Evolutionary conservation across 225 moss, liverwort and hornwort genomes (phyloP).

Genomic region (Sphagnum tenellum): DNA sequence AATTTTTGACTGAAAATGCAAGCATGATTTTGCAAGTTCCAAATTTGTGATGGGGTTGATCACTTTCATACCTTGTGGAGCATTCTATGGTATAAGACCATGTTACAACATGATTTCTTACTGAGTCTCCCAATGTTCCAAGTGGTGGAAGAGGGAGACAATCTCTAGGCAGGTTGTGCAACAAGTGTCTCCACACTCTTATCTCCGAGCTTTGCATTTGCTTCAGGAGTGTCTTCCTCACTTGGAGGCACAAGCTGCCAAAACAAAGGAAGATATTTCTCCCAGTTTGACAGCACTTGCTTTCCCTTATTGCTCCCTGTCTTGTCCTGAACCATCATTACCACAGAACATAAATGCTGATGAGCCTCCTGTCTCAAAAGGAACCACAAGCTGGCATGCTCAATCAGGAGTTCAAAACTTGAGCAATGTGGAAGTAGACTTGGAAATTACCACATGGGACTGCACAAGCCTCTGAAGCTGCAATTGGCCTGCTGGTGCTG

Average conservation of each 20-base stretch:
- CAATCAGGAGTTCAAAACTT: background rate
- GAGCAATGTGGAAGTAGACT: background rate
- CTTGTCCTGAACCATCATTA: conserved; percentile 50
- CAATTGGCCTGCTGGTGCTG: conserved; percentile 70
- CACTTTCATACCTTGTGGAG: too few relatives aligned
- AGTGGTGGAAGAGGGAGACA: too few relatives aligned
- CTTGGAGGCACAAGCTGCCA: conserved; percentile 99
- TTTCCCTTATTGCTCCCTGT: conserved; percentile 62
- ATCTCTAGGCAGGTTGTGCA: conserved; percentile 25
- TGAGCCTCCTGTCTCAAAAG: background rate
- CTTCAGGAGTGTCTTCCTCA: conserved; percentile 95
- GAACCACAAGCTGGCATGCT: background rate
- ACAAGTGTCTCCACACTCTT: conserved; percentile 21
- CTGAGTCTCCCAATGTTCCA: too few relatives aligned
- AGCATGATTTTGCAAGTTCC: too few relatives aligned
- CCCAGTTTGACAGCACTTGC: conserved; percentile 59
- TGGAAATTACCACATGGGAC: conserved; percentile 51
- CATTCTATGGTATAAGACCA: too few relatives aligned
- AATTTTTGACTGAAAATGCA: too few relatives aligned
- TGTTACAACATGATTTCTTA: too few relatives aligned
- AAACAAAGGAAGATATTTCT: conserved; percentile 63
- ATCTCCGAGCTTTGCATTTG: conserved; percentile 28
- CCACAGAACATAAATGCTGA: background rate
- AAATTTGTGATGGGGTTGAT: too few relatives aligned
- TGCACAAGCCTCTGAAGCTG: conserved; percentile 75